phyloP scores from a whole-genome alignment of 2,329 filamentous ascomycete species.

The Apiospora koreana region DNA sequence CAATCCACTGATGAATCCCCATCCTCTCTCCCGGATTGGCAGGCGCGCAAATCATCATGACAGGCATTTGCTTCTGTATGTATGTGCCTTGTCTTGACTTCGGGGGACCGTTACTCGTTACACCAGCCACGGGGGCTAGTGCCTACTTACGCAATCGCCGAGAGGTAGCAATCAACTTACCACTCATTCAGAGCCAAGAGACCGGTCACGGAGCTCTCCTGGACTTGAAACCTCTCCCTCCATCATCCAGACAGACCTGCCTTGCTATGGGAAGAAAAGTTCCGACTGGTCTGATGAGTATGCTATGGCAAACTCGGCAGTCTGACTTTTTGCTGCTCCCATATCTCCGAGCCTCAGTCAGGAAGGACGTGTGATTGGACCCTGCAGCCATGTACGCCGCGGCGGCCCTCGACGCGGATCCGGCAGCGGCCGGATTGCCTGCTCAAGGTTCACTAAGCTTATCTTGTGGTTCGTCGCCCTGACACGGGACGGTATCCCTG shows the following conservation, averaged over 20 bases:
- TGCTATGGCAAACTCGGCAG: not conserved
- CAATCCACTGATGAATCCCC: too few relatives aligned
- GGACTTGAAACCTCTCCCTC: not conserved
- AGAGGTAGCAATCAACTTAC: not conserved
- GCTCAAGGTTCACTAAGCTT: not conserved
- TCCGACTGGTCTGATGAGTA: not conserved
- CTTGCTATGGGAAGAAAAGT: not conserved
- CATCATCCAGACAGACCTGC: not conserved
- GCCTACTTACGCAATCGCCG: not conserved
- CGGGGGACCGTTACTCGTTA: not conserved
- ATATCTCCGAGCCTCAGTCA: not conserved
- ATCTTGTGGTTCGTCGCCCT: not conserved
- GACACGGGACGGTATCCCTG: not conserved
- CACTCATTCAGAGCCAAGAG: not conserved
- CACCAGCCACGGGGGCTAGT: not conserved
- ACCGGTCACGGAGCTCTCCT: not conserved
- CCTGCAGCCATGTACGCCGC: not conserved
- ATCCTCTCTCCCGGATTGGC: constrained; percentile 1
- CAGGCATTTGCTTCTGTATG: not conserved
- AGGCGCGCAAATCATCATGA: not conserved
- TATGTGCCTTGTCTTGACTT: not conserved
- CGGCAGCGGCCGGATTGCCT: not conserved
- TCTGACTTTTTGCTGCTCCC: not conserved
- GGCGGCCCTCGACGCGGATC: not conserved
- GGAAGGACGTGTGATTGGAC: not conserved